Base-by-base conservation (phyloP, 1,284 basidiomycete genomes). In the Erythrobasidium hasegawianum region DNA sequence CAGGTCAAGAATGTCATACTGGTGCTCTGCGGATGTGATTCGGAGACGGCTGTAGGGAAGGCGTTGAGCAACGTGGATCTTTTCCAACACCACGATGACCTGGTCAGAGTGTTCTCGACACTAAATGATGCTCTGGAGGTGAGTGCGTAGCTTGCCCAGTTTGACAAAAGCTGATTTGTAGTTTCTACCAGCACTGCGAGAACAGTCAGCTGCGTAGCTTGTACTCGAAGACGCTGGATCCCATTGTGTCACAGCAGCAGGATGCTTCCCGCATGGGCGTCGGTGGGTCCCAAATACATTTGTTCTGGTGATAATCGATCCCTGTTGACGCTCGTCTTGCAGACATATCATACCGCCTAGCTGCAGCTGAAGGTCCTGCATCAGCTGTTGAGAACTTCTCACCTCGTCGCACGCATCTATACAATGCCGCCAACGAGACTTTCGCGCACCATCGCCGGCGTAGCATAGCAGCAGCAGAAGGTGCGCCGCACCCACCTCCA, bases 41-140 rank as follows among this genome's bases (percentile, higher is more conserved):
- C 81, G 0, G 83, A 86, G 7, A 85, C 85, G 0, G 74, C 82
- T 0, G 83, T 91, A 0, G 86, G 86, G 0, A 83, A 83, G 41
- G 88, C 91, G 0, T 76, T 97, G 64, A 78, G 82, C 56, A 87
- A 81, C 56, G 88, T 90, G 0, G 87, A 84, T 2, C 81, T 97
- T 0, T 84, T 96, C 77, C 80, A 80, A 45, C 68, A 84, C 40
- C 82, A 85, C 64, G 83, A 85, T 0, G 83, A 83, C 0, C 72
- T 76, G 33, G 89, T 94, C 2, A 91, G 96, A 78, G 79, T 94
- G 14, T 96, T 97, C 75, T 82, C 81, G 61, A 86, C 83, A 7
- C 82, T 95, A 71, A 93, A 89, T 74, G 90, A 97, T 75, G 94
- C 93, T 0, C 84, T 97, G 79, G 94, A 97, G 78, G 97, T 74